Percentiles rank a stretch among this genome's conserved stretches.
Evolutionary conservation across 768 basidiomycete species (phyloP).

Genomic region (Hericium rajendrae): DNA sequence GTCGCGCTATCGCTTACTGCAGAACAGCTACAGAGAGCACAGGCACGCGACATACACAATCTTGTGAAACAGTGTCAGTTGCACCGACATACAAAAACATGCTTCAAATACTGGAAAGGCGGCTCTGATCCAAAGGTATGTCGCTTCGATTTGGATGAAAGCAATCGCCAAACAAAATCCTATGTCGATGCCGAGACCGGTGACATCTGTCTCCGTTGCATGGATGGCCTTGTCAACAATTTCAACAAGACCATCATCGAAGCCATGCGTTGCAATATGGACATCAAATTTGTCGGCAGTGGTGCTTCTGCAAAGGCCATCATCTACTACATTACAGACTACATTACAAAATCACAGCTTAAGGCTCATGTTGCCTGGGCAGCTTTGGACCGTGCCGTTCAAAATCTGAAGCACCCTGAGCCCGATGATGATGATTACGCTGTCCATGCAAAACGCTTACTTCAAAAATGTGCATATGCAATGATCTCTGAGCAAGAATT

Average conservation of each 20-base stretch:
- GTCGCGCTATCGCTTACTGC: too few species aligned
- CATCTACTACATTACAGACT: slow-evolving; percentile 38
- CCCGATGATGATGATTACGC: neutral
- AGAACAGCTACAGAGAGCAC: too few species aligned
- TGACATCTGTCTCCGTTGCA: slow-evolving; percentile 20
- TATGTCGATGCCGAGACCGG: slow-evolving; percentile 23
- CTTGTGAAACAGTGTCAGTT: too few species aligned
- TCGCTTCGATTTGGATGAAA: slow-evolving; percentile 21
- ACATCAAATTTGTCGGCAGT: slow-evolving; percentile 36
- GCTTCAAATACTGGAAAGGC: slow-evolving; percentile 29
- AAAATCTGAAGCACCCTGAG: slow-evolving; percentile 12
- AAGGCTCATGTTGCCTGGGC: slow-evolving; percentile 33
- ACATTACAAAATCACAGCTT: slow-evolving; percentile 35
- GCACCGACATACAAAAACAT: slow-evolving; percentile 26
- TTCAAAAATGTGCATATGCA: too few species aligned
- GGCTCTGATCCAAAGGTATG: slow-evolving; percentile 15
- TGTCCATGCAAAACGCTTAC: too few species aligned
- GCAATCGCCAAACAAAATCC: neutral
- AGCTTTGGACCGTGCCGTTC: slow-evolving; percentile 26
- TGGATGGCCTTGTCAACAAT: slow-evolving; percentile 34
- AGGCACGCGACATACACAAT: too few species aligned
- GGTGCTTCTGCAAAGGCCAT: slow-evolving; percentile 33
- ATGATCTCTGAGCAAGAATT: too few species aligned
- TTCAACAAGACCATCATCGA: slow-evolving; percentile 22
- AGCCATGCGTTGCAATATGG: slow-evolving; percentile 33